Conservation (phyloP, 2,329 filamentous ascomycete species). For the Ophiognomonia clavigignenti-juglandacearum region DNA sequence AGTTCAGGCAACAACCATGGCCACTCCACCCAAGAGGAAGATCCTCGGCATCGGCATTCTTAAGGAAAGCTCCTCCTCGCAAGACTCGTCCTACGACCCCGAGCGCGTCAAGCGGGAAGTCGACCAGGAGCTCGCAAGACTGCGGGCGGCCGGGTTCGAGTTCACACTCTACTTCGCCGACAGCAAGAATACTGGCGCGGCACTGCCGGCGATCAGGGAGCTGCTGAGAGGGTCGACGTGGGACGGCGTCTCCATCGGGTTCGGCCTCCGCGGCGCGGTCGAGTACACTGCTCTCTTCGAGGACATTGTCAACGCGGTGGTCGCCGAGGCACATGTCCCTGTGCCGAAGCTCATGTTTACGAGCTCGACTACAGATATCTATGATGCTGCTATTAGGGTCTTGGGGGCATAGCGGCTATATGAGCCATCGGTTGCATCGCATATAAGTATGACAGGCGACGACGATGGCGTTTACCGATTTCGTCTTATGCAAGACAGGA, state of each 20-base stretch:
- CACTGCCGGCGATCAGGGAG: neutral
- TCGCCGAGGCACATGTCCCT: neutral
- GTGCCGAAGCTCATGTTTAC: conserved; percentile 5
- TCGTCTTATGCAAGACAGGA: too few species aligned
- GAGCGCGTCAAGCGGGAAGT: too few species aligned
- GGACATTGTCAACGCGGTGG: neutral
- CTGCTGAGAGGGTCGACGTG: neutral
- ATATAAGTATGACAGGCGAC: too few species aligned
- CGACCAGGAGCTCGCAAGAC: too few species aligned
- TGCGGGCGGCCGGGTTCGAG: neutral
- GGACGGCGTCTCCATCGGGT: conserved; percentile 2
- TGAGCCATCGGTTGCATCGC: too few species aligned
- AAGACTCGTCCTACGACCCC: neutral
- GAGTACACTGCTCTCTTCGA: conserved; percentile 7
- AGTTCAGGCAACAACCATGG: too few species aligned
- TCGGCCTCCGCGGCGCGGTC: neutral
- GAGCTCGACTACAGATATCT: conserved; percentile 4
- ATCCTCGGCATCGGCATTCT: conserved; percentile 9
- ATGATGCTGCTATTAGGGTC: conserved; percentile 4
- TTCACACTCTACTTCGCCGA: conserved; percentile 3
- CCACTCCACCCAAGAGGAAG: too few species aligned
- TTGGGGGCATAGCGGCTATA: too few species aligned
- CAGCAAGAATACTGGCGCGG: neutral
- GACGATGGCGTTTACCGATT: too few species aligned
- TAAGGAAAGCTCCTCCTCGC: neutral